Percentiles rank a stretch among this genome's conserved stretches.
phyloP scores from a whole-genome alignment of 164 flowering plant species.

The Amborella trichopoda region DNA sequence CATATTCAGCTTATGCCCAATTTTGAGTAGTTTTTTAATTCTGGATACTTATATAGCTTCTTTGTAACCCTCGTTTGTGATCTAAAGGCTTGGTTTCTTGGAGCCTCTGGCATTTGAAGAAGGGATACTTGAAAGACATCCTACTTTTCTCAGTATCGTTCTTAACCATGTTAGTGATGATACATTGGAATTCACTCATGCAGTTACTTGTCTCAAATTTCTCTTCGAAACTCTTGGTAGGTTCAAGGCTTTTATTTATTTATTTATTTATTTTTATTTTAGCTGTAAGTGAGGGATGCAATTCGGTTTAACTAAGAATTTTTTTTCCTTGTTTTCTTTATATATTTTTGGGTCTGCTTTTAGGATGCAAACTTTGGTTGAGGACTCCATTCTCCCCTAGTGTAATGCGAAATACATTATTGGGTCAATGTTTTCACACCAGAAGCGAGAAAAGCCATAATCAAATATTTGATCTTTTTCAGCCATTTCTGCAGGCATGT shows the following conservation, averaged over 20 bases:
- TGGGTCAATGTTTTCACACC: constrained; percentile 96
- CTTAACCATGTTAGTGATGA: constrained; percentile 90
- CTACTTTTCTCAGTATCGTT: constrained; percentile 71
- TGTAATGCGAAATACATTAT: constrained; percentile 80
- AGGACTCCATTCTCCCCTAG: constrained; percentile 80
- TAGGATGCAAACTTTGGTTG: constrained; percentile 93
- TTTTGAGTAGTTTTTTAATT: neutral
- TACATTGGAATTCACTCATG: constrained; percentile 71
- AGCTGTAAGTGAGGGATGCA: no score
- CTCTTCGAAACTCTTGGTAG: constrained; percentile 90
- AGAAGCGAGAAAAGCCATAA: constrained; percentile 91
- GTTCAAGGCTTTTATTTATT: constrained; percentile 8
- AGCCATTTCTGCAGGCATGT: constrained; percentile 84
- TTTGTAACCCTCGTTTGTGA: constrained; percentile 5
- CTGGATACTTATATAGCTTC: constrained; percentile 9
- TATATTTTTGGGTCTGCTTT: constrained; percentile 8
- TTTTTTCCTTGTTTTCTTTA: neutral
- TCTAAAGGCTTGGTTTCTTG: constrained; percentile 69
- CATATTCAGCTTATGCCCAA: no score
- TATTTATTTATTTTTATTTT: neutral
- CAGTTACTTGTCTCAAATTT: constrained; percentile 67
- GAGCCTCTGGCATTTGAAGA: constrained; percentile 92
- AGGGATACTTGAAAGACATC: constrained; percentile 83
- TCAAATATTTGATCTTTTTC: constrained; percentile 93
- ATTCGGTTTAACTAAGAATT: no score